Percentiles rank a stretch among this genome's conserved stretches.
phyloP scores from a whole-genome alignment of 768 basidiomycete genomes.

The Russula foetens region DNA sequence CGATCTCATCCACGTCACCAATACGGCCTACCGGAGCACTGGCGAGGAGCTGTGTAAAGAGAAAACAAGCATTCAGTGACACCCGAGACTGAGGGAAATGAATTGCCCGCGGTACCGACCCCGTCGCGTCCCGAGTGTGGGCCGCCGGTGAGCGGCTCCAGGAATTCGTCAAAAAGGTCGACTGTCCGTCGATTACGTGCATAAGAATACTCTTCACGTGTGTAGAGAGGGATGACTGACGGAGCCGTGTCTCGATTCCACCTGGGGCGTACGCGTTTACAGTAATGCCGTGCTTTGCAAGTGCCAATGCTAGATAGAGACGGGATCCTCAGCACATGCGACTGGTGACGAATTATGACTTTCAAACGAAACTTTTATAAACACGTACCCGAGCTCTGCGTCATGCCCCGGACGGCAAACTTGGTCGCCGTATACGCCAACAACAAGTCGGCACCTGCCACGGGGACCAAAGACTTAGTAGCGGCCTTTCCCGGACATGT shows the following conservation, averaged over 20 bases:
- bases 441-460: background rate
- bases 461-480: background rate
- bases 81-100: too few species aligned
- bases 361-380: background rate
- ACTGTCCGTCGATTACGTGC: background rate
- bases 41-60: background rate
- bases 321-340: background rate
- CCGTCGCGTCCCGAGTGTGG: background rate
- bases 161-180: background rate
- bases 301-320: conserved; percentile 14
- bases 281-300: conserved; percentile 19
- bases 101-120: background rate
- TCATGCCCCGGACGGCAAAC: conserved; percentile 22
- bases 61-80: background rate
- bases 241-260: conserved; percentile 12
- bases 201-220: background rate
- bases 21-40: background rate
- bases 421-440: conserved; percentile 18
- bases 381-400: conserved; percentile 18
- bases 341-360: background rate
- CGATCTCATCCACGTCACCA: conserved; percentile 14
- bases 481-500: background rate
- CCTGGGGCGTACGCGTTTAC: conserved; percentile 24
- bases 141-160: conserved; percentile 5
- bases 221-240: conserved; percentile 1